Percentiles rank a stretch among this genome's conserved stretches.
Evolutionary conservation across 2,329 filamentous ascomycete species (phyloP).

Genomic region (Tothia fuscella): DNA sequence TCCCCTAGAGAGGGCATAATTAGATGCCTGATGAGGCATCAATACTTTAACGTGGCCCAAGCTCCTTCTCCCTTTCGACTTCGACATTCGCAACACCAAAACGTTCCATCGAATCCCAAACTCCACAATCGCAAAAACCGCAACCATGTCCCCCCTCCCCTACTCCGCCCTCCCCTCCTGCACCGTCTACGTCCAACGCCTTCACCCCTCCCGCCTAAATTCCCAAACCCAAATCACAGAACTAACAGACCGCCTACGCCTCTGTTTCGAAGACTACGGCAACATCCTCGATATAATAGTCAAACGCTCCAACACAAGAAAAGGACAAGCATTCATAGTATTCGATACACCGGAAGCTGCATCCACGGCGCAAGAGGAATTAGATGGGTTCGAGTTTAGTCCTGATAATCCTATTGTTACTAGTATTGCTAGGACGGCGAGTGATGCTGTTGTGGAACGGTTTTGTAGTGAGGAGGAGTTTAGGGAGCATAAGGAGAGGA

Average conservation of each 20-base stretch:
- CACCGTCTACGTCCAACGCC: slow-evolving; percentile 6
- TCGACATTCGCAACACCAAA: too few relatives aligned
- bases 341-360: slow-evolving; percentile 77
- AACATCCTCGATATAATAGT: slow-evolving; percentile 60
- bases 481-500: slow-evolving; percentile 71
- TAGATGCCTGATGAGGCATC: too few relatives aligned
- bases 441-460: slow-evolving; percentile 73
- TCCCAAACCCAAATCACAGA: slow-evolving; percentile 1
- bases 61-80: too few relatives aligned
- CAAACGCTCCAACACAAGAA: slow-evolving; percentile 81
- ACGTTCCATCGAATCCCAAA: background rate
- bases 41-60: too few relatives aligned
- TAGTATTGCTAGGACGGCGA: slow-evolving; percentile 68
- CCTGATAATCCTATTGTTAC: slow-evolving; percentile 61
- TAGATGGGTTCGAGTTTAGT: slow-evolving; percentile 87
- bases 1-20: too few relatives aligned
- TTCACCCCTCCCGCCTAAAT: slow-evolving; percentile 7
- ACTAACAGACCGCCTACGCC: slow-evolving; percentile 2
- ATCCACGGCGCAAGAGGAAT: slow-evolving; percentile 67
- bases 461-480: slow-evolving; percentile 69
- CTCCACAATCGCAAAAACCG: background rate
- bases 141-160: background rate
- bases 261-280: background rate
- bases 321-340: slow-evolving; percentile 91
- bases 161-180: slow-evolving; percentile 5